These are phyloP conservation scores for Mycena crocata DNA, from an alignment of 768 basidiomycete genomes.

Conservation along the genomic window DNA sequence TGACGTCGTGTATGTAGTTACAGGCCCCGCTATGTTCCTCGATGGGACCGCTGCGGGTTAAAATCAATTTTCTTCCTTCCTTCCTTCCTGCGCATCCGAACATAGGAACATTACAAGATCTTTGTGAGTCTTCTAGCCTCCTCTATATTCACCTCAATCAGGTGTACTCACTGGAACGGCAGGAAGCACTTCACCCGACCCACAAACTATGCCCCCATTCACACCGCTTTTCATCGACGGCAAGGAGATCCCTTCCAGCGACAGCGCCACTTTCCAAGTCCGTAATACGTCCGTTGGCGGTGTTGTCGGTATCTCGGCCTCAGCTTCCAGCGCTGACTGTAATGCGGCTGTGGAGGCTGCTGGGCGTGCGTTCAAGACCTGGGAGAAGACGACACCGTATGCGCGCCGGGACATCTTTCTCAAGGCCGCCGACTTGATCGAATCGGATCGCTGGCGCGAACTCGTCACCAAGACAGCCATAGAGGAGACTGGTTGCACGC, in stretches of 20 bases:
- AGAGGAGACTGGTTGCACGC: slow-evolving; percentile 55
- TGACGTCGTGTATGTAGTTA: too few relatives aligned
- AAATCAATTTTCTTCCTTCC: too few relatives aligned
- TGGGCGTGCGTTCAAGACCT: slow-evolving; percentile 57
- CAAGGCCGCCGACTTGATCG: slow-evolving; percentile 60
- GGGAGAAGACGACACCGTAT: slow-evolving; percentile 54
- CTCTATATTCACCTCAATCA: too few relatives aligned
- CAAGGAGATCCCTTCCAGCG: slow-evolving; percentile 43
- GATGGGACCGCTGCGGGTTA: too few relatives aligned
- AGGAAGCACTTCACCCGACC: too few relatives aligned
- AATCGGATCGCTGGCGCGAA: slow-evolving; percentile 53
- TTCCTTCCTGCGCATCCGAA: too few relatives aligned
- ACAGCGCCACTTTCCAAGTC: slow-evolving; percentile 57
- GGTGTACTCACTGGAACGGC: too few relatives aligned
- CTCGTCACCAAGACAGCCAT: slow-evolving; percentile 45
- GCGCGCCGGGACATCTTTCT: slow-evolving; percentile 58
- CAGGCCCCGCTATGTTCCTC: too few relatives aligned
- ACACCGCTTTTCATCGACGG: slow-evolving; percentile 53
- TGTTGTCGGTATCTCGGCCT: slow-evolving; percentile 58
- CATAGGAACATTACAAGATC: too few relatives aligned
- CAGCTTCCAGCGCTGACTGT: slow-evolving; percentile 59
- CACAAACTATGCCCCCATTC: slow-evolving; percentile 34
- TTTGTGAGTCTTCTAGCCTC: too few relatives aligned
- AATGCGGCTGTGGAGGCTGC: slow-evolving; percentile 59
- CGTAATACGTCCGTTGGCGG: slow-evolving; percentile 54